Evolutionary conservation across 768 basidiomycete species (phyloP).

Genomic region (Sutorius australiensis): DNA sequence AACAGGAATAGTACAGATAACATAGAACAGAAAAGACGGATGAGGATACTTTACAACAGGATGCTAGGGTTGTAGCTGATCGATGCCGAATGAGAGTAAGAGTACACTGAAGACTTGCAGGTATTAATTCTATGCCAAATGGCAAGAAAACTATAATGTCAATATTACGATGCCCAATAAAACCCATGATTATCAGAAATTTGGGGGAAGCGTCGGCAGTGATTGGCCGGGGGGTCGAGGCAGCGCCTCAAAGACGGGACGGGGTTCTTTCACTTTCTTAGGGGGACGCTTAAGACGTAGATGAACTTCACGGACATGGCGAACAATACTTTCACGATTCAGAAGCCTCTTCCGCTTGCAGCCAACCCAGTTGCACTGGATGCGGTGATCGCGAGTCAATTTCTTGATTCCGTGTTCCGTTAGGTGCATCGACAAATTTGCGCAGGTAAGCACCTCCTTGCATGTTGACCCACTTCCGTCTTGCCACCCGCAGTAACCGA

Average conservation of each 20-base stretch:
- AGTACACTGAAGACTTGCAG: not conserved
- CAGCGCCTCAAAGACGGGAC: not conserved
- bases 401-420: conserved; percentile 13
- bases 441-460: not conserved
- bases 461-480: not conserved
- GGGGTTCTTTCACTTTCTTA: not conserved
- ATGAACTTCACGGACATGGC: conserved; percentile 19
- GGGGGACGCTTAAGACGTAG: conserved; percentile 4
- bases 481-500: conserved; percentile 7
- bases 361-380: conserved; percentile 10
- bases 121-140: not conserved
- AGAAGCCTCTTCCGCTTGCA: conserved; percentile 5
- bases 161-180: not conserved
- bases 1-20: not conserved
- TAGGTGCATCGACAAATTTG: conserved; percentile 12
- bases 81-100: not conserved
- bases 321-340: conserved; percentile 20
- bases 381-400: not conserved
- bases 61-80: not conserved
- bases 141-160: not conserved
- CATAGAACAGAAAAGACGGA: no score
- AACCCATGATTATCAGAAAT: not conserved
- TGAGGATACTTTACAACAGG: not conserved
- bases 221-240: not conserved
- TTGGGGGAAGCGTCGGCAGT: not conserved